These are phyloP conservation scores for Sporothrix phasma DNA, from an alignment of 2,329 filamentous ascomycete genomes.

Conservation along the genomic window DNA sequence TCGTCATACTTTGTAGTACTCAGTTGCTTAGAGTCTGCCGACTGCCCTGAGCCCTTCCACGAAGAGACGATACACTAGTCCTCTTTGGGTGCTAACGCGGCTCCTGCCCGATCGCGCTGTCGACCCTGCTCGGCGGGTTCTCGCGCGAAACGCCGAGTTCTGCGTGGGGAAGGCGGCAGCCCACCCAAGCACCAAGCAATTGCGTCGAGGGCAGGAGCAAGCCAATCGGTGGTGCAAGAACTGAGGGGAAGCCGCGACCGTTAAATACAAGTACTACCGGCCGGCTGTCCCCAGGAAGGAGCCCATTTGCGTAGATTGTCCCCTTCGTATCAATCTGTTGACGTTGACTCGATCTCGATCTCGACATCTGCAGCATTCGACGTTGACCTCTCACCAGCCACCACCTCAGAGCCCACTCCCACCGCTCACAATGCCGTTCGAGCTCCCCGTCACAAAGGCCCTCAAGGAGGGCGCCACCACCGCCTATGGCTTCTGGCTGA, in stretches of 20 bases:
- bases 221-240: conserved; percentile 8
- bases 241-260: neutral
- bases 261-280: neutral
- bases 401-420: neutral
- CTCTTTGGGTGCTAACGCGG: neutral
- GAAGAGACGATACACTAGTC: neutral
- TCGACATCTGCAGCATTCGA: neutral
- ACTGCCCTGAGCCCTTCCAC: neutral
- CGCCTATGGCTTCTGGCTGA: conserved; percentile 19
- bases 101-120: neutral
- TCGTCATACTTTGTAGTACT: no score
- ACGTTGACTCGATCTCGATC: neutral
- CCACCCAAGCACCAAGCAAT: neutral
- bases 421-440: conserved; percentile 11
- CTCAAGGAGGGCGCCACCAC: conserved; percentile 7
- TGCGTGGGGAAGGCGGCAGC: neutral
- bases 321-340: neutral
- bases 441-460: conserved; percentile 1
- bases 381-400: neutral
- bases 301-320: neutral
- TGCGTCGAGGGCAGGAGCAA: neutral
- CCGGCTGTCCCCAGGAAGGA: neutral
- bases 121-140: conserved; percentile 8
- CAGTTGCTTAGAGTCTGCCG: neutral
- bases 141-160: conserved; percentile 15